Evolutionary conservation across 768 basidiomycete species (phyloP).

Genomic region (Rossbeevera mucosa): DNA sequence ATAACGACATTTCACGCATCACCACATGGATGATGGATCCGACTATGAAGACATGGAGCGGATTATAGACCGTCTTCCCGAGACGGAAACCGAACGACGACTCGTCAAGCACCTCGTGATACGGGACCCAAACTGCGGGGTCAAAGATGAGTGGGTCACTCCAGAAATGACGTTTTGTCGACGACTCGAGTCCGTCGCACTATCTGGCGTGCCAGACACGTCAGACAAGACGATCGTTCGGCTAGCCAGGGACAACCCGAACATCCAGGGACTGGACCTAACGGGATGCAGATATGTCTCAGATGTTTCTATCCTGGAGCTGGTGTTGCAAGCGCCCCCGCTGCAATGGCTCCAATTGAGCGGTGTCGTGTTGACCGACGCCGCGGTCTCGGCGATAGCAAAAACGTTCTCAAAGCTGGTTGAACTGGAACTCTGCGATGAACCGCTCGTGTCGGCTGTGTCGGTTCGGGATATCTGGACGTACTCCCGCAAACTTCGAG

Average conservation of each 20-base stretch:
- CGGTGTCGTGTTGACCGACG: slow-evolving; percentile 57
- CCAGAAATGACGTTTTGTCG: slow-evolving; percentile 54
- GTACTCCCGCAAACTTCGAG: slow-evolving; percentile 72
- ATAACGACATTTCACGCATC: not conserved
- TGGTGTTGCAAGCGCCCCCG: slow-evolving; percentile 63
- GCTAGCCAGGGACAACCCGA: slow-evolving; percentile 57
- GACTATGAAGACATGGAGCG: slow-evolving; percentile 52
- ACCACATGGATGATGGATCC: slow-evolving; percentile 23
- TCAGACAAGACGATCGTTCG: slow-evolving; percentile 65
- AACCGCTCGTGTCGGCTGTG: slow-evolving; percentile 60
- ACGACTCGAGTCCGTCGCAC: slow-evolving; percentile 60
- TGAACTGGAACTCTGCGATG: slow-evolving; percentile 75
- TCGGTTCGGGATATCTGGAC: slow-evolving; percentile 80
- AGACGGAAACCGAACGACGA: slow-evolving; percentile 51
- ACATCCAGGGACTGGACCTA: slow-evolving; percentile 72
- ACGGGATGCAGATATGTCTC: slow-evolving; percentile 71
- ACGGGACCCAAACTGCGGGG: slow-evolving; percentile 34
- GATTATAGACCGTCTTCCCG: slow-evolving; percentile 57
- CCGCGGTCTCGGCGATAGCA: slow-evolving; percentile 62
- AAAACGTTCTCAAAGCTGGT: slow-evolving; percentile 71
- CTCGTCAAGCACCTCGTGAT: slow-evolving; percentile 58
- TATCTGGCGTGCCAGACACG: slow-evolving; percentile 63
- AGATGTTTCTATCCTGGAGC: slow-evolving; percentile 69
- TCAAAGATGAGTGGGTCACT: slow-evolving; percentile 60
- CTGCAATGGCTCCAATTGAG: slow-evolving; percentile 74